Base-by-base conservation (phyloP, 2,329 filamentous ascomycete species). In the Colletotrichum aenigma region DNA sequence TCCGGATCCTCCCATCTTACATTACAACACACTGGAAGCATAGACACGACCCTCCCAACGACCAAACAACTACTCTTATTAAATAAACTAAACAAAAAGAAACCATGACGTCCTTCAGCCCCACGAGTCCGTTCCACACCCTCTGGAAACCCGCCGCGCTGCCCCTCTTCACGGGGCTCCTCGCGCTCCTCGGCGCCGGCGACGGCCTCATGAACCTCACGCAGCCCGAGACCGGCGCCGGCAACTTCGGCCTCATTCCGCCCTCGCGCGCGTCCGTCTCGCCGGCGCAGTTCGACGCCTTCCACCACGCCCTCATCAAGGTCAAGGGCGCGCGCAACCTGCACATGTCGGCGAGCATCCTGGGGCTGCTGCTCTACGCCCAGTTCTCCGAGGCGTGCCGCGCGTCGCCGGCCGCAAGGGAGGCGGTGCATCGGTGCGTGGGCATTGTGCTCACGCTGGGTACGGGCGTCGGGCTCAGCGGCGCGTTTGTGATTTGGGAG, bases 251-350 rank as follows among this genome's bases (percentile, higher is more conserved):
- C 7, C 64, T 75, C 9, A 38, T 73, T 12, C 73, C 73, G 28
- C 73, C 73, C n/a, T 43, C 36, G 3, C 61, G 56, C 15, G 70
- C 70, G 16, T 62, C 73, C 38, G 28, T 56, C 12, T 62, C 61
- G 18, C 73, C 73, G 24, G 15, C 56, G n/a, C 73, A 68, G 32
- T 68, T 75, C 38, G 73, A 75, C 64, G 73, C 73, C 43, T 75
- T 75, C 28, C 73, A 75, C 56, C 69, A 68, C 56, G 73, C 73
- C 4, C 73, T 75, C 32, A 6, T 75, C 70, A 73, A 75, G 34
- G 64, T 75, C 69, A 75, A 75, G 69, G 73, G 73, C 30, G 73
- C 73, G 7, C 69, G 69, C 24, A 75, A 75, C 43, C 43, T 75
- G 56, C 73, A 75, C 70, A 75, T 75, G 73, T 67, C 73, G 36